These are phyloP conservation scores for Metschnikowia koreensis DNA, from an alignment of 805 yeast genomes.

Conservation along the genomic window DNA sequence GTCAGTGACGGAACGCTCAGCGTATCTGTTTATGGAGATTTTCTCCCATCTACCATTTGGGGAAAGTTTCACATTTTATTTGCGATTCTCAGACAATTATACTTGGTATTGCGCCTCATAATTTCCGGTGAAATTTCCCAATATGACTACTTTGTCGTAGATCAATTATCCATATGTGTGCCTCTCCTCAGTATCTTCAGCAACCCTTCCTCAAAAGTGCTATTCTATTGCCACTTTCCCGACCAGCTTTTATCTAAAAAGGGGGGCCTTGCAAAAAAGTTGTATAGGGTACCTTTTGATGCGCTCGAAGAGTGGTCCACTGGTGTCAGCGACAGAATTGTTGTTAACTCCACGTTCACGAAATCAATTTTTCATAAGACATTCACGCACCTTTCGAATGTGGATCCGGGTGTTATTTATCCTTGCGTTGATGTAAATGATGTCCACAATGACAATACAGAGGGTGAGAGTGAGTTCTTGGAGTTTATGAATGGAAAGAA, in stretches of 20 bases:
- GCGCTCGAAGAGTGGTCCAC: slow-evolving; percentile 80
- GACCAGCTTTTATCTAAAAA: slow-evolving; percentile 75
- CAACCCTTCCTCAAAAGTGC: slow-evolving; percentile 44
- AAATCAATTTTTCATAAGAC: slow-evolving; percentile 63
- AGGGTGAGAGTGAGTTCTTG: slow-evolving; percentile 31
- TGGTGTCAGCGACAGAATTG: slow-evolving; percentile 68
- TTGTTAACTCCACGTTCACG: slow-evolving; percentile 89
- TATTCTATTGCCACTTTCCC: slow-evolving; percentile 96
- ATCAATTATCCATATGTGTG: slow-evolving; percentile 81
- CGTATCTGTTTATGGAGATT: slow-evolving; percentile 79
- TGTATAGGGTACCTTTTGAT: slow-evolving; percentile 84
- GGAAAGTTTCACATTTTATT: slow-evolving; percentile 76
- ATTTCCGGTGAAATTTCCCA: slow-evolving; percentile 44
- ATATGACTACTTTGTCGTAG: slow-evolving; percentile 78
- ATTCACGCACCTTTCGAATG: slow-evolving; percentile 42
- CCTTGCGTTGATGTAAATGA: slow-evolving; percentile 67
- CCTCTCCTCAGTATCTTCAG: slow-evolving; percentile 61
- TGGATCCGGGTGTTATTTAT: slow-evolving; percentile 58
- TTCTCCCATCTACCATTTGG: slow-evolving; percentile 65
- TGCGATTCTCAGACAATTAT: slow-evolving; percentile 81
- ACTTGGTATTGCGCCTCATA: slow-evolving; percentile 50
- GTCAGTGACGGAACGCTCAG: slow-evolving; percentile 55
- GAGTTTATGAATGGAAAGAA: slow-evolving; percentile 34
- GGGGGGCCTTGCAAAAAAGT: slow-evolving; percentile 48
- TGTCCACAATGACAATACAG: slow-evolving; percentile 18